A percentile compares a stretch with the other conserved stretches of the same genome.
Evolutionary conservation across 2,329 filamentous ascomycete species (phyloP).

Genomic region (Ceratocystiopsis sp.): DNA sequence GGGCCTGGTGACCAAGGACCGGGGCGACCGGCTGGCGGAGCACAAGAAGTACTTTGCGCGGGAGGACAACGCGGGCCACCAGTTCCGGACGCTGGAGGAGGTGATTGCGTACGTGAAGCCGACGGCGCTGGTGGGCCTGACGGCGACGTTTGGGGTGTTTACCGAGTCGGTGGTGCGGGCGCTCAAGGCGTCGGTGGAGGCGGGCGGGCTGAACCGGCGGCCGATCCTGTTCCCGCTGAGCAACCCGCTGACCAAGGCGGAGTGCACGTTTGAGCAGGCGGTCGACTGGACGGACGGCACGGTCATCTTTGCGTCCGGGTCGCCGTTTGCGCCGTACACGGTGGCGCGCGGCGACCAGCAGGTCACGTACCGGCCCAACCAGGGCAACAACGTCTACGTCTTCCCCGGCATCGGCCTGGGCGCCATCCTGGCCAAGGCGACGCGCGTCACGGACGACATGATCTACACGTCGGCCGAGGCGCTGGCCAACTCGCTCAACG

Average conservation of each 20-base stretch:
- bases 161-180: slow-evolving; percentile 67
- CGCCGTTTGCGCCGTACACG: slow-evolving; percentile 64
- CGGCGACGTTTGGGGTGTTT: slow-evolving; percentile 88
- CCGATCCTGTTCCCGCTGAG: slow-evolving; percentile 94
- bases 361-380: slow-evolving; percentile 58
- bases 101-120: slow-evolving; percentile 92
- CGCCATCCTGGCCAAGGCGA: slow-evolving; percentile 77
- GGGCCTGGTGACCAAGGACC: slow-evolving; percentile 83
- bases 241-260: slow-evolving; percentile 90
- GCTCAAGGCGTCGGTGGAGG: slow-evolving; percentile 46
- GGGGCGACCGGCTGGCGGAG: slow-evolving; percentile 82
- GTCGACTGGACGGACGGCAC: slow-evolving; percentile 80
- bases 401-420: slow-evolving; percentile 94
- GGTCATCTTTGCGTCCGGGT: slow-evolving; percentile 87
- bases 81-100: slow-evolving; percentile 68
- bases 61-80: slow-evolving; percentile 44
- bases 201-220: slow-evolving; percentile 49
- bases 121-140: slow-evolving; percentile 84
- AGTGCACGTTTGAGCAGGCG: slow-evolving; percentile 93
- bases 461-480: slow-evolving; percentile 85
- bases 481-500: slow-evolving; percentile 59
- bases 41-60: slow-evolving; percentile 65
- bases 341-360: slow-evolving; percentile 42
- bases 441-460: slow-evolving; percentile 83
- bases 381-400: slow-evolving; percentile 81